These are phyloP conservation scores for Gracilaria domingensis DNA, from an alignment of 23 red algal genomes.

Conservation along the genomic window DNA sequence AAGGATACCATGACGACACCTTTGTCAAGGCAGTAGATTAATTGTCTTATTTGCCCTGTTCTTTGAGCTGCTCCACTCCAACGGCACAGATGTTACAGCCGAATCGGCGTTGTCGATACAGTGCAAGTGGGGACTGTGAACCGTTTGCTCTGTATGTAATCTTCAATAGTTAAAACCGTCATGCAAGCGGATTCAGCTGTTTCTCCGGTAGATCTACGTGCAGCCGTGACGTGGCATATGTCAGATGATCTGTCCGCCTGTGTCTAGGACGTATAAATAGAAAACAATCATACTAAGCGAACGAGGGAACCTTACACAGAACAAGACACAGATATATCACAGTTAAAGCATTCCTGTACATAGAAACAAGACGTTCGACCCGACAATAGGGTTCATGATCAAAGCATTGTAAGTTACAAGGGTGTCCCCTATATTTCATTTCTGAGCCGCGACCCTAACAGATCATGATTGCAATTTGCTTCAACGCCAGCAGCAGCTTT, in stretches of 20 bases:
- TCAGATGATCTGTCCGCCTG: not conserved
- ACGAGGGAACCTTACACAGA: not conserved
- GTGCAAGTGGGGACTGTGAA: not conserved
- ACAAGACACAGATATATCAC: not conserved
- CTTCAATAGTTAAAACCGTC: not conserved
- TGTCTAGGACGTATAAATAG: not conserved
- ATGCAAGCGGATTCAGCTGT: not conserved
- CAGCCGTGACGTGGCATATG: conserved; percentile 16
- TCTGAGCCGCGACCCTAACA: not conserved
- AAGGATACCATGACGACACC: not conserved
- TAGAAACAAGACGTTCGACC: not conserved
- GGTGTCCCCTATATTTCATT: not conserved
- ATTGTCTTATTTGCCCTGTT: not conserved
- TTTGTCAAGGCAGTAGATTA: not conserved
- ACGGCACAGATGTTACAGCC: not conserved
- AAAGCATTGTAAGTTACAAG: conserved; percentile 19
- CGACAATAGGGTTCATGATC: not conserved
- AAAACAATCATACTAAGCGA: conserved; percentile 1
- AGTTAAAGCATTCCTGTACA: not conserved
- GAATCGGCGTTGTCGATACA: conserved; percentile 8
- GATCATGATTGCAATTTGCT: not conserved
- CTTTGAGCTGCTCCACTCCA: not conserved
- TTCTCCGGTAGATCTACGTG: not conserved
- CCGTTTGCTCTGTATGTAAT: not conserved
- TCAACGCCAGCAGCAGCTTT: not conserved